Conservation (phyloP, 169 alveolate genomes). For the Eimeria mitis region DNA sequence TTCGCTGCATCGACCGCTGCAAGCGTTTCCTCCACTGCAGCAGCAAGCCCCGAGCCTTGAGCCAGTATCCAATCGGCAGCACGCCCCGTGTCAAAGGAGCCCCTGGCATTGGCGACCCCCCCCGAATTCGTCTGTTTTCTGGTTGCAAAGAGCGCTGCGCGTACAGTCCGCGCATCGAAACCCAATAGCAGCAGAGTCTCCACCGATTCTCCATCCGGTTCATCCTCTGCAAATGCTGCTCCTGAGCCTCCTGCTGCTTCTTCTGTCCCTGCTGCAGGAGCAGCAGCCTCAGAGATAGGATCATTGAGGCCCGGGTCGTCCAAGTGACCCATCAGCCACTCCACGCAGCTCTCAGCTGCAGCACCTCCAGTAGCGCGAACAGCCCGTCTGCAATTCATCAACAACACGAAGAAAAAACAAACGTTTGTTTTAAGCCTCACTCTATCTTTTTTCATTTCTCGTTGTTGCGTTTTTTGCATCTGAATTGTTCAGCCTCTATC, state of each 20-base stretch:
- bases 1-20: slow-evolving; percentile 55
- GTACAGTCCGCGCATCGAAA: slow-evolving; percentile 49
- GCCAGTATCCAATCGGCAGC: slow-evolving; percentile 83
- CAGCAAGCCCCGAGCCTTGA: slow-evolving; percentile 52
- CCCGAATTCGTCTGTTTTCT: neutral
- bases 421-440: neutral
- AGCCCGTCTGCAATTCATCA: slow-evolving; percentile 69
- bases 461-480: neutral
- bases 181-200: slow-evolving; percentile 44
- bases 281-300: slow-evolving; percentile 17
- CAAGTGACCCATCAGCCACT: slow-evolving; percentile 79
- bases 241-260: slow-evolving; percentile 15
- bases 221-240: neutral
- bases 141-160: slow-evolving; percentile 44
- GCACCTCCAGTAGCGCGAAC: slow-evolving; percentile 67
- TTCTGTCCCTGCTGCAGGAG: slow-evolving; percentile 9
- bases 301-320: slow-evolving; percentile 79
- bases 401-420: neutral
- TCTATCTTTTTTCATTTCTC: neutral
- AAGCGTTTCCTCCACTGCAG: slow-evolving; percentile 61
- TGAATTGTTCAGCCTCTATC: neutral
- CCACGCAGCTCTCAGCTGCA: slow-evolving; percentile 71
- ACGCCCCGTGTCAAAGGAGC: slow-evolving; percentile 23
- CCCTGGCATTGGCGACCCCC: neutral
- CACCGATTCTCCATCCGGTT: slow-evolving; percentile 67